Evolutionary conservation across 768 basidiomycete genomes (phyloP), one percentile per base, ranked within the genome.

Genomic region (Agaricus subrufescens): DNA sequence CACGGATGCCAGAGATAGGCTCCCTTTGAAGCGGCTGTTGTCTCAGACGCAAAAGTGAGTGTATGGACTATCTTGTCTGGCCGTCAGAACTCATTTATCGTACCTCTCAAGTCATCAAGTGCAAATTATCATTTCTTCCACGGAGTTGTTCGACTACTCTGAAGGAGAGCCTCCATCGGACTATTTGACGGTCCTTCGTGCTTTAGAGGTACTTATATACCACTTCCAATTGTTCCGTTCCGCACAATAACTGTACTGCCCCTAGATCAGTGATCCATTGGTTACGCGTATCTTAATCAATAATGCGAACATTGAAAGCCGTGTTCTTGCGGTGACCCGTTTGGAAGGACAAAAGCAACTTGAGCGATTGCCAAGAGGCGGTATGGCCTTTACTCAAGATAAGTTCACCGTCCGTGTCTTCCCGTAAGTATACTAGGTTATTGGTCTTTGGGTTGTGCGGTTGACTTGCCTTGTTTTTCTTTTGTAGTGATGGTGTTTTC

Each of bases 261-360:
- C 61, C 34, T 8, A 98, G 94, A 77, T 96, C 58, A 76, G 81
- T 12, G 76, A 96, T 60, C 79, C 80, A 37, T 84, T 83, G 57
- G 89, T 95, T 2, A 73, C 85, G 29, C 90, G 94, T 50, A 77
- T 94, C 34, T 67, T 99, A 45, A 87, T 98, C 70, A 93, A 94
- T 67, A 74, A 78, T 50, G 71, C 73, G 23, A 72, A 67, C 45
- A 90, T 97, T 49, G 97, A 99, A 68, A 74, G 78, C 14, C 80
- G 77, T 2, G 69, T 93, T 8, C 76, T 98, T 23, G 83, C 88
- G 0, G 65, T 62, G 2, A 81, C 73, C 8, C 91, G 93, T 71
- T 66, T 64, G 0, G 81, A 85, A 38, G 94, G 82, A 1, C 83
- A 94, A 57, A 60, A 72, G 1, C 69, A 79, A 26, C 71, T 89